phyloP scores from a whole-genome alignment of 2,329 filamentous ascomycete species.

The Orbilia blumenaviensis region DNA sequence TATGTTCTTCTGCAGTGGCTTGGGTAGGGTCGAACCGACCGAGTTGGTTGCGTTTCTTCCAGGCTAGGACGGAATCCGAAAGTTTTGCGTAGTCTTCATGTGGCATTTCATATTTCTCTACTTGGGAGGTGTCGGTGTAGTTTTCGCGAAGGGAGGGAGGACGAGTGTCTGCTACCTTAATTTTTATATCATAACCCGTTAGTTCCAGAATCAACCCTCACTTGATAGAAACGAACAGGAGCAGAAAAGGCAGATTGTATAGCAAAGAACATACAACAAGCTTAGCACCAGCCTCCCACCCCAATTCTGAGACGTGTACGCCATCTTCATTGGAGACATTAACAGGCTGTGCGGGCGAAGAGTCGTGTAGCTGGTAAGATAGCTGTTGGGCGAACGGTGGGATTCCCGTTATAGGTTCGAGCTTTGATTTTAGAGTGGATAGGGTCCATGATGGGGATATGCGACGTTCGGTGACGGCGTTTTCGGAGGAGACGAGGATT shows the following conservation, averaged over 20 bases:
- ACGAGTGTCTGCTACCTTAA: conserved; percentile 79
- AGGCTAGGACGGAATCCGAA: conserved; percentile 86
- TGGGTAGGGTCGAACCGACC: conserved; percentile 92
- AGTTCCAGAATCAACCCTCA: too few species aligned
- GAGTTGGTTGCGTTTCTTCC: conserved; percentile 95
- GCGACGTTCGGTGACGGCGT: conserved; percentile 83
- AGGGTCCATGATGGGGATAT: conserved; percentile 93
- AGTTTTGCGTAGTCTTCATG: conserved; percentile 84
- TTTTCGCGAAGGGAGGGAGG: conserved; percentile 79
- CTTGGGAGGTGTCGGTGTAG: conserved; percentile 79
- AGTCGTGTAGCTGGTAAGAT: conserved; percentile 72
- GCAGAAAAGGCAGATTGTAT: background rate
- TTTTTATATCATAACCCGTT: background rate
- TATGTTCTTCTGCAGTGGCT: conserved; percentile 76
- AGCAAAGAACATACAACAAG: conserved; percentile 70
- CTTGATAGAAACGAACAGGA: too few species aligned
- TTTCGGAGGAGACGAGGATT: conserved; percentile 77
- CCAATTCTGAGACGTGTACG: conserved; percentile 71
- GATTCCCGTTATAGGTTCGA: conserved; percentile 92
- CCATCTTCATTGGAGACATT: conserved; percentile 77
- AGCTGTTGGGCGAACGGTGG: conserved; percentile 82
- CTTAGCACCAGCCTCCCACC: conserved; percentile 78
- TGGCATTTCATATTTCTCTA: conserved; percentile 92
- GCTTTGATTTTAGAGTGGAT: conserved; percentile 80
- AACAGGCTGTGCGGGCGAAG: conserved; percentile 60